A percentile compares a stretch with the other conserved stretches of the same genome.
Conservation (phyloP, 75 land plant genomes). For the Pseudotsuga menziesii region DNA sequence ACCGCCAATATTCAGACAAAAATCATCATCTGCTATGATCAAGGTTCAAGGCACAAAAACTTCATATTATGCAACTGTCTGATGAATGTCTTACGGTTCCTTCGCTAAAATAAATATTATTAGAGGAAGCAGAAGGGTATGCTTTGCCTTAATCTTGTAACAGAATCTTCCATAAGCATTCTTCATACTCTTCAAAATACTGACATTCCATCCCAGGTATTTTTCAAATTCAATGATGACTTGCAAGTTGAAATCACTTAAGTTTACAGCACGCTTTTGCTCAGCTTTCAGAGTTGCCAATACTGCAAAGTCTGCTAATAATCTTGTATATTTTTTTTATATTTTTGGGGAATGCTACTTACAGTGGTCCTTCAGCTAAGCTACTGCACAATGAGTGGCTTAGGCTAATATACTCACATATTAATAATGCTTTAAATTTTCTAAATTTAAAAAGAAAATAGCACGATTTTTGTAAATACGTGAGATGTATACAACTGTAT, state of each 20-base stretch:
- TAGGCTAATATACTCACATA: too few relatives aligned
- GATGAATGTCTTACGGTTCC: background rate
- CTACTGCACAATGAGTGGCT: too few relatives aligned
- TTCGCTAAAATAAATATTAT: background rate
- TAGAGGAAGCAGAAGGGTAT: background rate
- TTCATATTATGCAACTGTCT: background rate
- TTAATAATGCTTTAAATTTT: too few relatives aligned
- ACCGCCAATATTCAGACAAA: too few relatives aligned
- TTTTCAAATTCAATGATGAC: constrained; percentile 48
- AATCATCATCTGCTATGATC: too few relatives aligned
- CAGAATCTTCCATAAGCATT: constrained; percentile 15
- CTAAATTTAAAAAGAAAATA: too few relatives aligned
- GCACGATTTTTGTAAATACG: too few relatives aligned
- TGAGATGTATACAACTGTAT: too few relatives aligned
- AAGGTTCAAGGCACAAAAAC: too few relatives aligned
- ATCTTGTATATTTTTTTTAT: too few relatives aligned
- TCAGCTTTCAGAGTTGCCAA: constrained; percentile 44
- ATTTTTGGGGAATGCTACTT: too few relatives aligned
- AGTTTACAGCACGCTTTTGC: constrained; percentile 27
- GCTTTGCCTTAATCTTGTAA: constrained; percentile 14
- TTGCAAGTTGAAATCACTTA: constrained; percentile 30
- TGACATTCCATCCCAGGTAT: constrained; percentile 57
- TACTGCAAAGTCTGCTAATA: constrained; percentile 83
- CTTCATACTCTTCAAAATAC: constrained; percentile 43
- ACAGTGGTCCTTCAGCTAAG: too few relatives aligned